A percentile compares a stretch with the other conserved stretches of the same genome.
Evolutionary conservation across 129 eudicot genomes (phyloP).

Genomic region (Glebionis coronaria): DNA sequence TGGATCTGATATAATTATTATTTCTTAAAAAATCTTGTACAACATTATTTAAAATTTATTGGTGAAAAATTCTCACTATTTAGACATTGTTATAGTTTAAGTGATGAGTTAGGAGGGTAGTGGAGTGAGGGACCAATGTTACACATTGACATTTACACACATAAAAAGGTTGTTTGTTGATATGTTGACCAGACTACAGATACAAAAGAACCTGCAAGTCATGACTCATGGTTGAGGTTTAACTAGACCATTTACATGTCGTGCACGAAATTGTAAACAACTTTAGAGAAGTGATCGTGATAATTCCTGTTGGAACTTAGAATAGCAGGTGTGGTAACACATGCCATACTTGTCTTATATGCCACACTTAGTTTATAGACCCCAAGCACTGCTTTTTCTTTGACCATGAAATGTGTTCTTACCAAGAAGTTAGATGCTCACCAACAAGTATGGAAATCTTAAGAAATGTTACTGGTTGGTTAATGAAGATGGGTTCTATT

Average conservation of each 20-base stretch:
- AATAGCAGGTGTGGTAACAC: too few species aligned
- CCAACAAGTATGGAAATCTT: conserved; percentile 25
- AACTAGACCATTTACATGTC: not conserved
- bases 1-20: not conserved
- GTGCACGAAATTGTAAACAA: too few species aligned
- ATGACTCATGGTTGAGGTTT: not conserved
- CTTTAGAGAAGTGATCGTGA: too few species aligned
- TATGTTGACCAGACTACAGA: conserved; percentile 10
- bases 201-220: not conserved
- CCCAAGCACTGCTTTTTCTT: conserved; percentile 26
- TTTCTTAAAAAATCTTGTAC: not conserved
- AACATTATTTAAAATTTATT: not conserved
- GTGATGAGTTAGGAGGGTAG: not conserved
- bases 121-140: not conserved
- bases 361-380: conserved; percentile 29
- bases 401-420: conserved; percentile 53
- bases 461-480: conserved; percentile 49
- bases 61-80: not conserved
- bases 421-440: conserved; percentile 38
- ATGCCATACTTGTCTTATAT: not conserved
- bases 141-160: not conserved
- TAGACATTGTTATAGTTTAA: not conserved
- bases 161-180: not conserved
- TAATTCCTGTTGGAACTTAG: too few species aligned
- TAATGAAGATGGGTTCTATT: conserved; percentile 50